Base-by-base conservation (phyloP, 2,329 filamentous ascomycete species). In the Bipolaris sorokiniana region DNA sequence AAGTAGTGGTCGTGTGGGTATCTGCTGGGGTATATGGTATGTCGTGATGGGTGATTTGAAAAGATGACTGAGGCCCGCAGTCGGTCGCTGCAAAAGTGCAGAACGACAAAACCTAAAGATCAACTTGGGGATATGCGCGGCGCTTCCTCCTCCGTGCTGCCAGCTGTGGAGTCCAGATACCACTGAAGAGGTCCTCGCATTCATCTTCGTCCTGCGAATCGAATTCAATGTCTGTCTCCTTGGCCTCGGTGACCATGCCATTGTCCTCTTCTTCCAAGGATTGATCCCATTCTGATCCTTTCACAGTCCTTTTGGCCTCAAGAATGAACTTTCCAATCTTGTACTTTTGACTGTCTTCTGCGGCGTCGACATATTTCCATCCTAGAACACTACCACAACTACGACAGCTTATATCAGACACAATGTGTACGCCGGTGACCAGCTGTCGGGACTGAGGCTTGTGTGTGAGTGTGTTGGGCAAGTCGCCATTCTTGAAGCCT, bases 291-390 rank as follows among this genome's bases (percentile, higher is more conserved):
- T 74, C 80, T 16, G 79, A 77, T 15, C 77, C 76, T 28, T 79
- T 74, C 22, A 79, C 80, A 7, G 86, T 82, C 51, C 81, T 77
- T 71, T 82, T 84, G 41, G 84, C 87, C 72, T 88, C 86, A 26
- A 88, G 72, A 26, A 88, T 88, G 62, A 85, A 88, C 68, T 88
- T 88, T n/a, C 86, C 86, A 2, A 88, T 83, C 67, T 88, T 88
- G 67, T 88, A 88, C 53, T 80, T 77, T 73, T 88, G 86, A 10
- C 73, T 77, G 56, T 87, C 85, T 62, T 88, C 84, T 57, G 85
- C 84, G 0, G 86, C 86, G 18, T 81, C 79, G 22, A 88, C 81
- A 66, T 88, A 88, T 71, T 88, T 88, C 86, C 86, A 88, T 2
- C 86, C 86, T 18, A 88, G 67, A 34, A 86, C 79, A 51, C 70